Evolutionary conservation across 371 early-diverging fungal genomes (phyloP).

Genomic region (Syncephalastrum contaminatum): DNA sequence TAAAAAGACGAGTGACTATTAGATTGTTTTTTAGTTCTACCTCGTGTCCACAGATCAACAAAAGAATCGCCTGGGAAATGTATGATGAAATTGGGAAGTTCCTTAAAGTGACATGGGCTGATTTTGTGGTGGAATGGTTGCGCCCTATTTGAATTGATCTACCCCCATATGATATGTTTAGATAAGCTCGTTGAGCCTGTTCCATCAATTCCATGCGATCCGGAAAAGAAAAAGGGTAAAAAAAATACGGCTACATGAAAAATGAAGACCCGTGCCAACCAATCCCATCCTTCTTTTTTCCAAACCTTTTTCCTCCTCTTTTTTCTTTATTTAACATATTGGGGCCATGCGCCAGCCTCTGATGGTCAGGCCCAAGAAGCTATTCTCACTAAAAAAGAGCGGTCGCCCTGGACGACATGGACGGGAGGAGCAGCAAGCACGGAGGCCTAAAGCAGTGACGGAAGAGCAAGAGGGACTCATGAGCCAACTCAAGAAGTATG

Average conservation of each 20-base stretch:
- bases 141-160: too few relatives aligned
- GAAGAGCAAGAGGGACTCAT: constrained; percentile 4
- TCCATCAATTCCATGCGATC: too few relatives aligned
- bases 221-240: not conserved
- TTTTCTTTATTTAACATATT: not conserved
- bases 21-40: too few relatives aligned
- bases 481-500: constrained; percentile 21
- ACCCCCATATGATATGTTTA: too few relatives aligned
- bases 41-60: too few relatives aligned
- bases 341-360: too few relatives aligned
- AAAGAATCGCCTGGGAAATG: too few relatives aligned
- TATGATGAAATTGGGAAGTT: too few relatives aligned
- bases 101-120: too few relatives aligned
- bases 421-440: not conserved
- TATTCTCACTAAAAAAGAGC: constrained; percentile 3
- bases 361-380: not conserved
- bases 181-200: too few relatives aligned
- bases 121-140: too few relatives aligned
- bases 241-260: not conserved
- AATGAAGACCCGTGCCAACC: not conserved
- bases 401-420: not conserved
- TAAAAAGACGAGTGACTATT: too few relatives aligned
- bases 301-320: not conserved
- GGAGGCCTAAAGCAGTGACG: not conserved
- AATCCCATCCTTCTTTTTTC: not conserved